phyloP scores from a whole-genome alignment of 176 grass and related monocot genomes.

The Ensete glaucum region DNA sequence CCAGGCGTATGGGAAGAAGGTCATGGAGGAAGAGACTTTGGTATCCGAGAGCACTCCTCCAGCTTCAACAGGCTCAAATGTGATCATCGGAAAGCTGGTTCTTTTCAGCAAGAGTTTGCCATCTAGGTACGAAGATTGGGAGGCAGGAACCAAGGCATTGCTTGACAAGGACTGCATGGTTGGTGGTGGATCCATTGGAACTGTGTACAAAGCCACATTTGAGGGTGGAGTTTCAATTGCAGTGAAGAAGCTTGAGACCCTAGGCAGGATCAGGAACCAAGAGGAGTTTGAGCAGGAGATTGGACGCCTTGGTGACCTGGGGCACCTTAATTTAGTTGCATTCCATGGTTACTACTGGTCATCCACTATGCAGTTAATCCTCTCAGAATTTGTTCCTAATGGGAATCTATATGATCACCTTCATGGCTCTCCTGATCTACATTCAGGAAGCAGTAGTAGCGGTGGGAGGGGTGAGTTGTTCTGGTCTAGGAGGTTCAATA shows the following conservation, averaged over 20 bases:
- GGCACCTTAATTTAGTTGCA: constrained; percentile 59
- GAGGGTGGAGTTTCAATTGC: constrained; percentile 76
- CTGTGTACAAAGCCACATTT: constrained; percentile 83
- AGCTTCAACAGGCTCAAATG: constrained; percentile 33
- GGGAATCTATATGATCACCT: constrained; percentile 80
- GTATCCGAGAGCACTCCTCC: constrained; percentile 64
- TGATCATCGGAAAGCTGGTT: constrained; percentile 79
- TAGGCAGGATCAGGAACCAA: constrained; percentile 63
- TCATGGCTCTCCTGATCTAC: constrained; percentile 29
- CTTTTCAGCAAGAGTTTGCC: constrained; percentile 97
- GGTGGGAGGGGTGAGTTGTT: constrained; percentile 37
- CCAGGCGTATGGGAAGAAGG: constrained; percentile 34
- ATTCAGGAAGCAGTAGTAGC: constrained; percentile 38
- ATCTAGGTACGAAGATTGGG: constrained; percentile 94
- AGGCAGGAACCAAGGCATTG: constrained; percentile 75
- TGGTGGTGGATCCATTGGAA: constrained; percentile 80
- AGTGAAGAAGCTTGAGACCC: constrained; percentile 84
- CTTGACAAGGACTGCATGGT: constrained; percentile 87
- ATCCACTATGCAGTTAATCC: constrained; percentile 76
- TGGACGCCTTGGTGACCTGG: constrained; percentile 56
- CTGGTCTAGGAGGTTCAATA: constrained; percentile 71
- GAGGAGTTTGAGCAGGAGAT: constrained; percentile 98
- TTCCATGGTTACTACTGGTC: constrained; percentile 98
- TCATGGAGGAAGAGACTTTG: constrained; percentile 57
- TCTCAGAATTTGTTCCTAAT: constrained; percentile 57